Evolutionary conservation across 345 rosid genomes (phyloP).

Genomic region (Melaleuca alternifolia): DNA sequence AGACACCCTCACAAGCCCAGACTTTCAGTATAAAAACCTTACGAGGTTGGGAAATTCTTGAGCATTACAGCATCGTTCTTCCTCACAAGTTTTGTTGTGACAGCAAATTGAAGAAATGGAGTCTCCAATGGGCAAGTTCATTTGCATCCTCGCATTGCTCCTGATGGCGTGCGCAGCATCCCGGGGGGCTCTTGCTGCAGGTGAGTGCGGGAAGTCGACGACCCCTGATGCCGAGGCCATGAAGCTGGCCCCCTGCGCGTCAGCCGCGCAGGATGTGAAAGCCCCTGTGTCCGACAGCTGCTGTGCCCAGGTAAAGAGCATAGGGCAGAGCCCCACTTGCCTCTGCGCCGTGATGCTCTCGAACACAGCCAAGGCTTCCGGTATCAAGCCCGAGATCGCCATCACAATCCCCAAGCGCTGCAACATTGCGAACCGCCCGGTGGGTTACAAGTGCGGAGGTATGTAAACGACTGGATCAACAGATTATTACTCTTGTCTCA

Average conservation of each 20-base stretch:
- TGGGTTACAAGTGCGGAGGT: slow-evolving; percentile 90
- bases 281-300: slow-evolving; percentile 53
- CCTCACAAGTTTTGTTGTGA: neutral
- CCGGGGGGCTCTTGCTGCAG: slow-evolving; percentile 39
- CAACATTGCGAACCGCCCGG: slow-evolving; percentile 65
- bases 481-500: neutral
- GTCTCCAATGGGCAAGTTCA: slow-evolving; percentile 15
- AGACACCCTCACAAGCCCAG: neutral
- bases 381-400: slow-evolving; percentile 60
- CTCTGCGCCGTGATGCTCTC: slow-evolving; percentile 85
- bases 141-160: neutral
- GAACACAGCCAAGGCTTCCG: slow-evolving; percentile 56
- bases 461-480: neutral
- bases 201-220: slow-evolving; percentile 55
- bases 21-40: slow-evolving; percentile 17
- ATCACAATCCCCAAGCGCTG: slow-evolving; percentile 83
- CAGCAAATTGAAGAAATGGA: slow-evolving; percentile 8
- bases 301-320: slow-evolving; percentile 51
- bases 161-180: slow-evolving; percentile 3
- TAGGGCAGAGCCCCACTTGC: slow-evolving; percentile 63
- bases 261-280: slow-evolving; percentile 44
- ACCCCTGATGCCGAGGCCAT: slow-evolving; percentile 71
- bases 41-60: neutral
- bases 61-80: neutral
- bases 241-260: slow-evolving; percentile 72